Percentiles rank a stretch among this genome's conserved stretches.
Conservation (phyloP, 2,329 filamentous ascomycete species). For the Calonectria pteridis region DNA sequence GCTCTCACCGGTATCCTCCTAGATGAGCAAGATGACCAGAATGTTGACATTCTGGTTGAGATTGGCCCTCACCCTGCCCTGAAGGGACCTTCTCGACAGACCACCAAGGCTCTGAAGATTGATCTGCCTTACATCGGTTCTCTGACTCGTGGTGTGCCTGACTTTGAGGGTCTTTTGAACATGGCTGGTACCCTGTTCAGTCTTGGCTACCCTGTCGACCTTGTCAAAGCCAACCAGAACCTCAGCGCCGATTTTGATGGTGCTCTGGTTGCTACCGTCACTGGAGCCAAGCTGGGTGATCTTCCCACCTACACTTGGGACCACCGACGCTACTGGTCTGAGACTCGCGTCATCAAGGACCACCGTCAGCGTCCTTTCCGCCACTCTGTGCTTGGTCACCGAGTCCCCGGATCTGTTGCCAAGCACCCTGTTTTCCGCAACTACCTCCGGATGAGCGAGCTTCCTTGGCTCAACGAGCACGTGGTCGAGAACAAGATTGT, state of each 20-base stretch:
- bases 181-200: slow-evolving; percentile 44
- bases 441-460: slow-evolving; percentile 45
- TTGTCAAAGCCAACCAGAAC: slow-evolving; percentile 44
- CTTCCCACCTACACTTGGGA: slow-evolving; percentile 49
- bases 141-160: slow-evolving; percentile 41
- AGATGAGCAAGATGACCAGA: slow-evolving; percentile 42
- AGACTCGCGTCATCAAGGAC: slow-evolving; percentile 40
- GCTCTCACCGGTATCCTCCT: slow-evolving; percentile 41
- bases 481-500: slow-evolving; percentile 45
- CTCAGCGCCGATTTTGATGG: slow-evolving; percentile 29
- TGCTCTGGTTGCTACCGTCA: slow-evolving; percentile 27
- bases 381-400: slow-evolving; percentile 45
- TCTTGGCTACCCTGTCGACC: slow-evolving; percentile 46
- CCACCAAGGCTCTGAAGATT: slow-evolving; percentile 39
- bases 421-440: slow-evolving; percentile 50
- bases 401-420: slow-evolving; percentile 35
- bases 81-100: slow-evolving; percentile 41
- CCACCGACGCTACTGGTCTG: slow-evolving; percentile 46
- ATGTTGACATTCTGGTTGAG: slow-evolving; percentile 43
- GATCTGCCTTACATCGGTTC: slow-evolving; percentile 47
- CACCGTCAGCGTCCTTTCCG: slow-evolving; percentile 38
- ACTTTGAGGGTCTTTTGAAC: slow-evolving; percentile 41
- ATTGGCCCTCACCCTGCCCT: slow-evolving; percentile 45
- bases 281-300: slow-evolving; percentile 30
- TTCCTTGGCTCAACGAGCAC: slow-evolving; percentile 53